phyloP scores from a whole-genome alignment of 805 yeast genomes.

The Myxozyma neotropica region DNA sequence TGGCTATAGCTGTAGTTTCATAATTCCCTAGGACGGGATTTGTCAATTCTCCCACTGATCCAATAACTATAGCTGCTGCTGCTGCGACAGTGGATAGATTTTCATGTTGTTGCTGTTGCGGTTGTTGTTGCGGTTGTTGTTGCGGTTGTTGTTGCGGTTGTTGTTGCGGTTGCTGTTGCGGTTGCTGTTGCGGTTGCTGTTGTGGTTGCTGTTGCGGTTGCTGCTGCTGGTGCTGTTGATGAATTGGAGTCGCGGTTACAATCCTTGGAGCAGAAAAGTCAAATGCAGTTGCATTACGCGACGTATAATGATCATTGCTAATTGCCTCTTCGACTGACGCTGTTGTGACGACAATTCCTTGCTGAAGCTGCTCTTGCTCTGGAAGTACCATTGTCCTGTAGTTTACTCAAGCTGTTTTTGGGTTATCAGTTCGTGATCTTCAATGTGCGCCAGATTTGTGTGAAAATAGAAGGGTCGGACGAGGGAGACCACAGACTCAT shows the following conservation, averaged over 20 bases:
- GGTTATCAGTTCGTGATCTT: too few relatives aligned
- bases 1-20: neutral
- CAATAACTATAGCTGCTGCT: slow-evolving; percentile 7
- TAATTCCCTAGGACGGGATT: neutral
- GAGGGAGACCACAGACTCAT: too few relatives aligned
- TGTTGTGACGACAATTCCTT: neutral
- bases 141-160: neutral
- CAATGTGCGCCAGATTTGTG: too few relatives aligned
- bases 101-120: neutral
- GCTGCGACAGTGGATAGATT: slow-evolving; percentile 9
- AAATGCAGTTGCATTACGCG: neutral
- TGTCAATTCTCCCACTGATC: neutral
- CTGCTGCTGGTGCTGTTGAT: neutral
- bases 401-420: too few relatives aligned
- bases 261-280: neutral
- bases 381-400: too few relatives aligned
- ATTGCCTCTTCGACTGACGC: neutral
- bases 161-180: too few relatives aligned
- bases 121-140: neutral
- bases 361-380: too few relatives aligned
- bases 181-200: too few relatives aligned
- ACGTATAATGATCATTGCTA: neutral
- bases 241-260: slow-evolving; percentile 4
- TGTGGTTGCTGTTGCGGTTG: neutral
- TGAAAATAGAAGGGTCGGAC: too few relatives aligned